A percentile compares a stretch with the other conserved stretches of the same genome.
Conservation (phyloP, 1,284 basidiomycete species). For the Austroboletus niveus region DNA sequence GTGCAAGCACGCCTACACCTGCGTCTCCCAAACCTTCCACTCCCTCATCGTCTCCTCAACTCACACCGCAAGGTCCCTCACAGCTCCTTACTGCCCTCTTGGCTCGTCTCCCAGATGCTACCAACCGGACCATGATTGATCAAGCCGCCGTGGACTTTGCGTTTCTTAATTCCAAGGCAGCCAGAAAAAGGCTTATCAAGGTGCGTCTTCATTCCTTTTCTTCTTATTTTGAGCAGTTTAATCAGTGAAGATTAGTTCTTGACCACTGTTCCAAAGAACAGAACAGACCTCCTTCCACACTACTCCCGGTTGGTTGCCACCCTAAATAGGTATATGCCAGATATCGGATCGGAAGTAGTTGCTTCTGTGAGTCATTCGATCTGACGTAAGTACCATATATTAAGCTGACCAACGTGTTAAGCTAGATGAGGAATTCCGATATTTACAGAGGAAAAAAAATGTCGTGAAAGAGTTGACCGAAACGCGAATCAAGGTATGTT, state of each 20-base stretch:
- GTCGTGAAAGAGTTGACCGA: constrained; percentile 87
- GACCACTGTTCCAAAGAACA: constrained; percentile 81
- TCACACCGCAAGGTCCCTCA: constrained; percentile 84
- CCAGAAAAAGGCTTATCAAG: constrained; percentile 85
- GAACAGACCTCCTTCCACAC: constrained; percentile 90
- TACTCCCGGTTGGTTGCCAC: constrained; percentile 91
- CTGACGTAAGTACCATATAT: background rate
- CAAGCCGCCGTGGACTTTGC: constrained; percentile 95
- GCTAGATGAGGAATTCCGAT: constrained; percentile 97
- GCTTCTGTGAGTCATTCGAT: constrained; percentile 55
- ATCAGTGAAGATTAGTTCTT: constrained; percentile 61
- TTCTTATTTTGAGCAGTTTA: constrained; percentile 4
- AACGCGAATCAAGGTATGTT: constrained; percentile 74
- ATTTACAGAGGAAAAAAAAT: constrained; percentile 93
- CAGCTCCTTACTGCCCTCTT: constrained; percentile 92
- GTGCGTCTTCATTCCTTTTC: constrained; percentile 40
- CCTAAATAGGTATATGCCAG: constrained; percentile 90
- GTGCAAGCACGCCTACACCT: constrained; percentile 58
- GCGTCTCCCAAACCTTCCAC: constrained; percentile 62
- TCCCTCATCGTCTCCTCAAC: constrained; percentile 62
- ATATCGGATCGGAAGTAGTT: constrained; percentile 83
- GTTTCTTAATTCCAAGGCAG: constrained; percentile 93
- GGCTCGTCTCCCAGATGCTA: constrained; percentile 89
- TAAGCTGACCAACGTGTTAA: constrained; percentile 34
- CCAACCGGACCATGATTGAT: constrained; percentile 90